These are phyloP conservation scores for Bipolaris zeicola DNA, from an alignment of 2,329 filamentous ascomycete genomes.

Conservation along the genomic window DNA sequence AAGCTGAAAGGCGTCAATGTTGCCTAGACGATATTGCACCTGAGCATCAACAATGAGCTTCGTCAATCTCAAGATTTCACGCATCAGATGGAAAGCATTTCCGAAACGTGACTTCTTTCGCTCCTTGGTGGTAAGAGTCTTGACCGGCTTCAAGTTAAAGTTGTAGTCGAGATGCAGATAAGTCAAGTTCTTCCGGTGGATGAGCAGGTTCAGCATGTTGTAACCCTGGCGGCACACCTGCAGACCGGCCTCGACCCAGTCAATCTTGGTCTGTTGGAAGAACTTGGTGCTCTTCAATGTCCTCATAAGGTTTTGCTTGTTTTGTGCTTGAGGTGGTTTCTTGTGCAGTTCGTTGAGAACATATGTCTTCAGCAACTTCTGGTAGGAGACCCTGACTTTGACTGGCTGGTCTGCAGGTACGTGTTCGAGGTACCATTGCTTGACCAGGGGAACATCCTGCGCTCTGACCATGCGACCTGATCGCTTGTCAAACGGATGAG, in stretches of 20 bases:
- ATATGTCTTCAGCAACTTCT: slow-evolving; percentile 94
- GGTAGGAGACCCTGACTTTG: slow-evolving; percentile 97
- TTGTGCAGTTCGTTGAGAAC: slow-evolving; percentile 97
- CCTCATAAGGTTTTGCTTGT: slow-evolving; percentile 87
- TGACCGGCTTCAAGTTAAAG: slow-evolving; percentile 98
- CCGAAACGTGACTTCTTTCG: slow-evolving; percentile 99
- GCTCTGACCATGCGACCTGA: slow-evolving; percentile 96
- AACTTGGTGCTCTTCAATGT: slow-evolving; percentile 97
- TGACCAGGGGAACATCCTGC: slow-evolving; percentile 94
- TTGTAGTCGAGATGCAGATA: slow-evolving; percentile 99
- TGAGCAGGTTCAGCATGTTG: slow-evolving; percentile 98
- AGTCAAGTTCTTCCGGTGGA: slow-evolving; percentile 97
- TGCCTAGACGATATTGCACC: slow-evolving; percentile 95
- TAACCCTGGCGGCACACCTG: slow-evolving; percentile 98
- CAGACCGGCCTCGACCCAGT: slow-evolving; percentile 98
- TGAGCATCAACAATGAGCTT: slow-evolving; percentile 99
- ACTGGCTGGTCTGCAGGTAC: slow-evolving; percentile 89
- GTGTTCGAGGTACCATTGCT: slow-evolving; percentile 98
- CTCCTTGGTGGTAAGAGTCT: slow-evolving; percentile 97
- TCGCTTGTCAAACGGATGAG: slow-evolving; percentile 90
- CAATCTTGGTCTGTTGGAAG: slow-evolving; percentile 98
- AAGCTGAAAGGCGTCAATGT: slow-evolving; percentile 98
- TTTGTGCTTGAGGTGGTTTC: slow-evolving; percentile 92
- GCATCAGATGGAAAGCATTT: slow-evolving; percentile 99
- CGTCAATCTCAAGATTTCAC: slow-evolving; percentile 92